These are phyloP conservation scores for Blastomyces parvus DNA, from an alignment of 2,329 filamentous ascomycete species.

Conservation along the genomic window DNA sequence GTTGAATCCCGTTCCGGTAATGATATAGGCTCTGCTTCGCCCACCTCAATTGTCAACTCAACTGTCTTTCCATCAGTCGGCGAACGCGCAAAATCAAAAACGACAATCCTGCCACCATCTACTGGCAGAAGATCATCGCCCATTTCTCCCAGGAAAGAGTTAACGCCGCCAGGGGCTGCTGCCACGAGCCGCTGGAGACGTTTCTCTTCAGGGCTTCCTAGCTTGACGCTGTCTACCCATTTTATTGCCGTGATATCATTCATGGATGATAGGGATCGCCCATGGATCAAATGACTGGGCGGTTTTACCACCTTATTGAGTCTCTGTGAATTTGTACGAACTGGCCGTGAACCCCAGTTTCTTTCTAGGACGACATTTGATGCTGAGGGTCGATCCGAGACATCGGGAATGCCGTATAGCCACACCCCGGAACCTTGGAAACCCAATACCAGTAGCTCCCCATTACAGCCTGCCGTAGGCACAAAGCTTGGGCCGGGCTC, in stretches of 20 bases:
- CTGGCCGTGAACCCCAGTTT: slow-evolving; percentile 18
- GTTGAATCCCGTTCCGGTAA: slow-evolving; percentile 65
- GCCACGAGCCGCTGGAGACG: slow-evolving; percentile 49
- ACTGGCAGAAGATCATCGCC: slow-evolving; percentile 67
- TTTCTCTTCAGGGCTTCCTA: slow-evolving; percentile 33
- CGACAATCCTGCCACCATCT: slow-evolving; percentile 64
- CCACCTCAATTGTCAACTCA: slow-evolving; percentile 63
- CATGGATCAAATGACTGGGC: slow-evolving; percentile 61
- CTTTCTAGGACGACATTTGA: slow-evolving; percentile 15
- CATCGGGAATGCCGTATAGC: slow-evolving; percentile 67
- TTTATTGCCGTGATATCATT: slow-evolving; percentile 56
- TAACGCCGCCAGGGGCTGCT: slow-evolving; percentile 60
- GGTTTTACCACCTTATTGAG: slow-evolving; percentile 29
- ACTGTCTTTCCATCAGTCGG: slow-evolving; percentile 45
- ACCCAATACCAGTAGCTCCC: slow-evolving; percentile 63
- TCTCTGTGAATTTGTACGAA: slow-evolving; percentile 19
- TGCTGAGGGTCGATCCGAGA: slow-evolving; percentile 26
- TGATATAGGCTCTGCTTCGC: slow-evolving; percentile 57
- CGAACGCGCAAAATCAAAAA: slow-evolving; percentile 65
- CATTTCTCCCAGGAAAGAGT: slow-evolving; percentile 44
- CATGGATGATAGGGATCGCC: slow-evolving; percentile 55
- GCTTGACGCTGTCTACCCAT: slow-evolving; percentile 55
- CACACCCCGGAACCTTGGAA: slow-evolving; percentile 65
- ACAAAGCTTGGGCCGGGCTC: slow-evolving; percentile 59
- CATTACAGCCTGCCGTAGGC: slow-evolving; percentile 58